Conservation (phyloP, 768 basidiomycete genomes). For the Boletus huronensis region DNA sequence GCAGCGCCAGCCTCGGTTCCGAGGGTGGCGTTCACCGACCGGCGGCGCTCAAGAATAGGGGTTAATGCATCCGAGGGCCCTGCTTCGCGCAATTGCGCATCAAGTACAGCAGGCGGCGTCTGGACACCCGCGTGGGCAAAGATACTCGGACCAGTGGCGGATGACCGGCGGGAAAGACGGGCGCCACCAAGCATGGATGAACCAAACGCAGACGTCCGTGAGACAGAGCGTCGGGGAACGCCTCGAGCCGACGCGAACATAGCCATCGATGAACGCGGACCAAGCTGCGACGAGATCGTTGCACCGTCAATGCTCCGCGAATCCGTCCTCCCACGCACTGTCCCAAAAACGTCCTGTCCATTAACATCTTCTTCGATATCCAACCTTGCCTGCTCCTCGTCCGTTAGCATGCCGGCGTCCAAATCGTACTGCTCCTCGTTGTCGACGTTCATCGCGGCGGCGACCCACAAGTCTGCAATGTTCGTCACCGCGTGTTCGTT, state of each 20-base stretch:
- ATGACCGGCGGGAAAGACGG: conserved; percentile 46
- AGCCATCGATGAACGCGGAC: conserved; percentile 23
- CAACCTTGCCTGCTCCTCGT: conserved; percentile 22
- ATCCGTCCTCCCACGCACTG: conserved; percentile 17
- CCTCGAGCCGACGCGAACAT: conserved; percentile 27
- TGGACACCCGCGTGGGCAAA: conserved; percentile 82
- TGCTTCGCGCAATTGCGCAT: conserved; percentile 60
- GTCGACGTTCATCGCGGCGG: conserved; percentile 93
- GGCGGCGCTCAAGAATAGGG: conserved; percentile 50
- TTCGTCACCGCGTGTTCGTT: conserved; percentile 94
- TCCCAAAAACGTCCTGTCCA: conserved; percentile 29
- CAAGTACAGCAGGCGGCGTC: conserved; percentile 70
- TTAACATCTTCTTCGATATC: conserved; percentile 48
- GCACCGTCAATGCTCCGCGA: conserved; percentile 13
- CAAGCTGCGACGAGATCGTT: conserved; percentile 22
- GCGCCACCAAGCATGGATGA: conserved; percentile 32
- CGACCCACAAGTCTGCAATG: conserved; percentile 96
- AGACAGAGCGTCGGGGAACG: conserved; percentile 33
- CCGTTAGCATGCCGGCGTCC: conserved; percentile 27
- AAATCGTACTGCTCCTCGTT: conserved; percentile 74
- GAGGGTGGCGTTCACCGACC: conserved; percentile 24
- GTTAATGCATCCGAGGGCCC: conserved; percentile 39
- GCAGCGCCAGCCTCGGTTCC: conserved; percentile 27
- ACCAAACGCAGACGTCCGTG: conserved; percentile 30
- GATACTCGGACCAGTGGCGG: conserved; percentile 64